phyloP scores from a whole-genome alignment of 129 eudicot species.

The Flaveria ramosissima region DNA sequence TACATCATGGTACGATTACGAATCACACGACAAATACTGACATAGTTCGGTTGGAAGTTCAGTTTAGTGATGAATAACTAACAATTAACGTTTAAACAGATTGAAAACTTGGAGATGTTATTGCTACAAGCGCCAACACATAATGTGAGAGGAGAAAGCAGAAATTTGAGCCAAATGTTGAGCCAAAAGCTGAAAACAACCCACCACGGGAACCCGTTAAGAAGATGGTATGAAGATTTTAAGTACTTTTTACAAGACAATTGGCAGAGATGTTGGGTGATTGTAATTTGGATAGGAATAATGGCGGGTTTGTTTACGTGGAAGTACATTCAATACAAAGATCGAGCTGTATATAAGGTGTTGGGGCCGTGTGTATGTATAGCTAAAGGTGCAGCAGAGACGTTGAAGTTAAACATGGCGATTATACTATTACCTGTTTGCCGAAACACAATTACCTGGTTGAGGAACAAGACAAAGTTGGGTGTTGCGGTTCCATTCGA shows the following conservation, averaged over 20 bases:
- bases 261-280: conserved; percentile 26
- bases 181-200: conserved; percentile 62
- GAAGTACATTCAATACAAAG: conserved; percentile 15
- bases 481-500: conserved; percentile 7
- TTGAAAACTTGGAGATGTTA: conserved; percentile 70
- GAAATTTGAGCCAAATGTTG: conserved; percentile 51
- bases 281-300: conserved; percentile 10
- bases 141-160: conserved; percentile 56
- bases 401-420: conserved; percentile 20
- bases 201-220: conserved; percentile 1
- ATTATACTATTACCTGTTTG: conserved; percentile 23
- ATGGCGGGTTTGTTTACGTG: conserved; percentile 20
- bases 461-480: conserved; percentile 22
- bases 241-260: conserved; percentile 18
- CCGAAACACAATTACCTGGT: conserved; percentile 28
- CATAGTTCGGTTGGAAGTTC: background rate
- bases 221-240: conserved; percentile 18
- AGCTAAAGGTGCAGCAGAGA: conserved; percentile 29
- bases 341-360: conserved; percentile 10
- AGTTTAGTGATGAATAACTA: background rate
- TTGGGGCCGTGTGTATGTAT: conserved; percentile 17
- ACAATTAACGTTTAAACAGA: conserved; percentile 30
- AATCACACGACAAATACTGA: background rate
- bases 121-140: conserved; percentile 65
- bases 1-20: conserved; percentile 62